Conservation (phyloP, 805 yeast genomes). For the Candida patagonica region DNA sequence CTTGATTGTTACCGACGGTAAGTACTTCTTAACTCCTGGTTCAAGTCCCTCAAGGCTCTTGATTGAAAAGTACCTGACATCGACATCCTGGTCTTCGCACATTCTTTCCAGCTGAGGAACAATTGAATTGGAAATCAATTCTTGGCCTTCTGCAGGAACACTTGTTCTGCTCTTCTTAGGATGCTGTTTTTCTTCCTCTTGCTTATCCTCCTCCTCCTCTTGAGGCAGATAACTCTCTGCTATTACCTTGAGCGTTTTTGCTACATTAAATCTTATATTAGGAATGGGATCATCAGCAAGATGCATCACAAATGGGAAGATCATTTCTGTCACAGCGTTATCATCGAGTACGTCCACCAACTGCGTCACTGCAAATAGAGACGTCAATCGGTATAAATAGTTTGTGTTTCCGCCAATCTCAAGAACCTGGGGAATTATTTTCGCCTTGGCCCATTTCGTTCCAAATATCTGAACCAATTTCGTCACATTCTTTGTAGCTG, state of each 20-base stretch:
- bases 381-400: conserved; percentile 86
- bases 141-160: conserved; percentile 10
- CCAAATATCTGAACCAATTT: conserved; percentile 83
- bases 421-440: conserved; percentile 70
- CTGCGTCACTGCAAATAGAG: conserved; percentile 78
- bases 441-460: conserved; percentile 82
- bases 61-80: conserved; percentile 78
- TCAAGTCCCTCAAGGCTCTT: conserved; percentile 43
- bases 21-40: conserved; percentile 7
- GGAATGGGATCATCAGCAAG: conserved; percentile 79
- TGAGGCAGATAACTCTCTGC: conserved; percentile 39
- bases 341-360: conserved; percentile 63
- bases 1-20: conserved; percentile 1
- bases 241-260: conserved; percentile 64
- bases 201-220: conserved; percentile 6
- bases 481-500: conserved; percentile 79
- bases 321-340: conserved; percentile 47
- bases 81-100: conserved; percentile 67
- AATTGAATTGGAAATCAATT: conserved; percentile 36
- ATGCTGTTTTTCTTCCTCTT: conserved; percentile 2
- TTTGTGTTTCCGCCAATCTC: conserved; percentile 46
- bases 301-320: conserved; percentile 71
- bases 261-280: conserved; percentile 90
- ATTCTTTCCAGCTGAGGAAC: conserved; percentile 62
- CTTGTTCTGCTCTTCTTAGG: conserved; percentile 10